Conservation (phyloP, 176 grass and related monocot genomes). For the Triticum aestivum region DNA sequence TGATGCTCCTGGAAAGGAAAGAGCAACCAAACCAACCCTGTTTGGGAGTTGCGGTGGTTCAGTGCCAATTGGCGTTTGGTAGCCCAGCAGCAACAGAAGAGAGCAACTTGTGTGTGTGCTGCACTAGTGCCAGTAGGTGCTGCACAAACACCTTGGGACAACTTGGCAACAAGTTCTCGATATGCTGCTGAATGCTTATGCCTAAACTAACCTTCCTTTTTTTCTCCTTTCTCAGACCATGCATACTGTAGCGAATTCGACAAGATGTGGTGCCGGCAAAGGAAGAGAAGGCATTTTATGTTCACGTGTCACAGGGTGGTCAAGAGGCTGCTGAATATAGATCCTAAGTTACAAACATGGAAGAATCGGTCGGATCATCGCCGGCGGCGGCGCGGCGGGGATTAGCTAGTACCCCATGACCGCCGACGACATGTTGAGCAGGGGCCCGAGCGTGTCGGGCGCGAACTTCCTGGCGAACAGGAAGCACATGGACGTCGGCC, state of each 20-base stretch:
- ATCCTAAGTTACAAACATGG: constrained; percentile 29
- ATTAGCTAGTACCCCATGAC: constrained; percentile 56
- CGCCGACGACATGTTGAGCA: constrained; percentile 61
- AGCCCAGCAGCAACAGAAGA: neutral
- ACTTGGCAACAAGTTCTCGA: neutral
- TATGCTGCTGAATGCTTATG: neutral
- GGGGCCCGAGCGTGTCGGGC: constrained; percentile 47
- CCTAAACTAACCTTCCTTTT: neutral
- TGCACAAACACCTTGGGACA: constrained; percentile 19
- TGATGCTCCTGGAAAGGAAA: constrained; percentile 40
- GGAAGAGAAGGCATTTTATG: neutral
- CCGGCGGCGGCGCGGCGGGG: neutral
- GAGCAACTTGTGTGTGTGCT: neutral
- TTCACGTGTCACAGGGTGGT: neutral
- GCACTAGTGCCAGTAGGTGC: neutral
- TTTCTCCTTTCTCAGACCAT: neutral
- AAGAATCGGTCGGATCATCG: neutral
- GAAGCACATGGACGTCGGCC: constrained; percentile 46
- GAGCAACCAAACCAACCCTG: constrained; percentile 35
- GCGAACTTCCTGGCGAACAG: constrained; percentile 91
- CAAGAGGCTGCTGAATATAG: neutral
- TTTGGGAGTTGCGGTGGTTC: constrained; percentile 31
- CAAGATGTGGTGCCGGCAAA: constrained; percentile 11
- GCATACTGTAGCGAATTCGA: constrained; percentile 15
- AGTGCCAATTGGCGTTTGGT: constrained; percentile 43